A percentile compares a stretch with the other conserved stretches of the same genome.
These are phyloP conservation scores for Naganishia randhawae DNA, from an alignment of 768 basidiomycete species.

Conservation along the genomic window DNA sequence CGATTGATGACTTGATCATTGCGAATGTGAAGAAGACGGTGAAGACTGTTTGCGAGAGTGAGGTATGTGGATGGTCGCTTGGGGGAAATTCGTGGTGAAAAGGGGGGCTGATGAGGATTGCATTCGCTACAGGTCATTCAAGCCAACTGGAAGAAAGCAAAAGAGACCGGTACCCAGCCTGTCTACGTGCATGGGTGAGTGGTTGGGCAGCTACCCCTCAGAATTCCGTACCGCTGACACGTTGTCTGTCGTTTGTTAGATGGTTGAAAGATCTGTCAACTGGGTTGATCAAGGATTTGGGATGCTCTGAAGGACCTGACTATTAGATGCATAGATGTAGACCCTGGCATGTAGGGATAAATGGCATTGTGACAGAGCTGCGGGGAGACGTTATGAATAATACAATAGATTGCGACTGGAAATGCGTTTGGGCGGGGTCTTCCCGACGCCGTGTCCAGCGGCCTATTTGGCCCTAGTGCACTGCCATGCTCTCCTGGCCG, in stretches of 20 bases:
- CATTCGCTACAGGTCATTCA: conserved; percentile 19
- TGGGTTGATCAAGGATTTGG: conserved; percentile 43
- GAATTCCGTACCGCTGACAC: background rate
- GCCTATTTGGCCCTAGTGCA: no score
- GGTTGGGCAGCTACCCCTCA: conserved; percentile 8
- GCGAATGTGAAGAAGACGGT: conserved; percentile 48
- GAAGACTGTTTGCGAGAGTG: conserved; percentile 44
- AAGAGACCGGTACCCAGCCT: conserved; percentile 33
- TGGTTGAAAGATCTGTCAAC: conserved; percentile 44
- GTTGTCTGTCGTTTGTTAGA: background rate
- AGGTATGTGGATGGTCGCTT: conserved; percentile 35
- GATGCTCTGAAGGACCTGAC: conserved; percentile 33
- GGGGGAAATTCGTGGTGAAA: background rate
- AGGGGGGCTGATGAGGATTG: background rate
- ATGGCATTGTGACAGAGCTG: no score
- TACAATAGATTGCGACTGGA: no score
- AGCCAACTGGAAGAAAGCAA: conserved; percentile 35
- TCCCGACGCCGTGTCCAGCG: no score
- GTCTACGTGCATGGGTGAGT: conserved; percentile 50
- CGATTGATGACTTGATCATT: conserved; percentile 44
- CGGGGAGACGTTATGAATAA: no score
- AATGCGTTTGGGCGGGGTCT: no score
- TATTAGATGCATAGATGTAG: background rate
- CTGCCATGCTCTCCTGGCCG: no score
- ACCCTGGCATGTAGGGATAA: no score